Evolutionary conservation across 371 early-diverging fungal genomes (phyloP).

Genomic region (Actinomortierella ambigua): DNA sequence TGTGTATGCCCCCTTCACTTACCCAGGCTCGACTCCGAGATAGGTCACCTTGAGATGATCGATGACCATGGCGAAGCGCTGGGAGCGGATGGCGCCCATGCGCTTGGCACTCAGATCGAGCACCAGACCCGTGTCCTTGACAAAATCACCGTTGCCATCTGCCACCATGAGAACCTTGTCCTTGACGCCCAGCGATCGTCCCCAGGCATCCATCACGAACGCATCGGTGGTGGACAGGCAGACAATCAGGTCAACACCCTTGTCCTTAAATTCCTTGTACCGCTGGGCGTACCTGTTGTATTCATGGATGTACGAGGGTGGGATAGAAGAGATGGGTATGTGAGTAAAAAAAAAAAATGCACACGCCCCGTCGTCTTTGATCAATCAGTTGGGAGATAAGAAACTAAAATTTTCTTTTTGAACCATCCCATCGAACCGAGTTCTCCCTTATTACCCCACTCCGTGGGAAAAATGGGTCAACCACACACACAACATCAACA

Average conservation of each 20-base stretch:
- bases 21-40: conserved; percentile 71
- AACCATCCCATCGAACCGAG: too few relatives aligned
- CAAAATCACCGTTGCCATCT: conserved; percentile 71
- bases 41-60: conserved; percentile 74
- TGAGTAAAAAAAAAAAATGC: too few relatives aligned
- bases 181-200: conserved; percentile 60
- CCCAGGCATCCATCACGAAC: conserved; percentile 82
- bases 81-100: conserved; percentile 58
- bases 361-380: too few relatives aligned
- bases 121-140: conserved; percentile 65
- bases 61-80: conserved; percentile 79
- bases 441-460: too few relatives aligned
- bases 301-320: too few relatives aligned
- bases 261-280: conserved; percentile 58
- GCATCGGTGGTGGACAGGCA: conserved; percentile 64
- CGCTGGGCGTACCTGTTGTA: conserved; percentile 36
- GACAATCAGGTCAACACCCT: conserved; percentile 68
- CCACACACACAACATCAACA: too few relatives aligned
- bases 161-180: conserved; percentile 67
- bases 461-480: too few relatives aligned
- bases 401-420: too few relatives aligned
- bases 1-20: too few relatives aligned
- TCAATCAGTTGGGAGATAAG: too few relatives aligned
- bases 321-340: too few relatives aligned
- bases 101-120: conserved; percentile 49